Evolutionary conservation across 2,329 filamentous ascomycete species (phyloP).

Genomic region (Epichloe gansuensis): DNA sequence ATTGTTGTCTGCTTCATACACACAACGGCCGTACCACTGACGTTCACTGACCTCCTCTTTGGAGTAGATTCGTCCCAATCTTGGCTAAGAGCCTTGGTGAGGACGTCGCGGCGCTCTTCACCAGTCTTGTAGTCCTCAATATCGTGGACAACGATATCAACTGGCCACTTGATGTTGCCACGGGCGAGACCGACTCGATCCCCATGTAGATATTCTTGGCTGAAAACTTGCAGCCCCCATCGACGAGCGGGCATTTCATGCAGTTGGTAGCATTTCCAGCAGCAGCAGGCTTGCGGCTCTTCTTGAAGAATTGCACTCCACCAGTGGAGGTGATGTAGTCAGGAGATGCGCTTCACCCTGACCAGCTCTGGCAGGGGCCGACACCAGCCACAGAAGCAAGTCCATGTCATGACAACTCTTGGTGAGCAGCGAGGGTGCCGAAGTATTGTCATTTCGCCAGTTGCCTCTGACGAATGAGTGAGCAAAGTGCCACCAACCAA

Average conservation of each 20-base stretch:
- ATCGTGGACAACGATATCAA: constrained; percentile 82
- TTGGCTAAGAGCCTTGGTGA: constrained; percentile 33
- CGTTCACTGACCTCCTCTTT: constrained; percentile 32
- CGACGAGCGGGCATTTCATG: constrained; percentile 54
- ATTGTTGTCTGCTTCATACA: constrained; percentile 86
- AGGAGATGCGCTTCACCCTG: constrained; percentile 51
- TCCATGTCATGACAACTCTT: constrained; percentile 98
- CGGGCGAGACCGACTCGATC: constrained; percentile 46
- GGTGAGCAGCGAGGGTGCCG: constrained; percentile 74
- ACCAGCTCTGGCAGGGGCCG: constrained; percentile 46
- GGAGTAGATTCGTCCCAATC: constrained; percentile 42
- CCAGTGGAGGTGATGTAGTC: constrained; percentile 65
- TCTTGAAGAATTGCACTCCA: constrained; percentile 65
- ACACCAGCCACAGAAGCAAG: constrained; percentile 81
- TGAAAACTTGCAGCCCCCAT: constrained; percentile 70
- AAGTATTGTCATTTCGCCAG: constrained; percentile 71
- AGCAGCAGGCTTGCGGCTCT: constrained; percentile 58
- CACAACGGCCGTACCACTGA: constrained; percentile 88
- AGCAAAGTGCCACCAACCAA: constrained; percentile 93
- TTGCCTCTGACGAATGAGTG: constrained; percentile 89
- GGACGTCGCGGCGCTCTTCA: constrained; percentile 25
- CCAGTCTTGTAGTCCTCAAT: constrained; percentile 62
- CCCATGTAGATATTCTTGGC: constrained; percentile 70
- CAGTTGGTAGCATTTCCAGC: constrained; percentile 81
- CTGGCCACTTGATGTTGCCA: constrained; percentile 66